Evolutionary conservation across 257 asterid species (phyloP).

Genomic region (Gentiana straminea): DNA sequence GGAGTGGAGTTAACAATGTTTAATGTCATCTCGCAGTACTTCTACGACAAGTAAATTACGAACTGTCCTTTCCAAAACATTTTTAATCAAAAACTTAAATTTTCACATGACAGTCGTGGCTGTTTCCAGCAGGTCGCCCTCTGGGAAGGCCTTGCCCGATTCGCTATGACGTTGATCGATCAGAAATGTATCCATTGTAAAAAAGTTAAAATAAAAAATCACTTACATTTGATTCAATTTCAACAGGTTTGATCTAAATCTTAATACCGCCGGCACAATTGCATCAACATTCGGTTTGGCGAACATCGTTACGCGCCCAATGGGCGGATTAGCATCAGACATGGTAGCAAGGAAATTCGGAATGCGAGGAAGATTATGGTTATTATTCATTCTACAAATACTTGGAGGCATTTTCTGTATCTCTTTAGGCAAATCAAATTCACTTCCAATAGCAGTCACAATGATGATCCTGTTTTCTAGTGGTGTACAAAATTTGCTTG

Average conservation of each 20-base stretch:
- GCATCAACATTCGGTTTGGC: slow-evolving; percentile 60
- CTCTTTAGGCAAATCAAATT: slow-evolving; percentile 28
- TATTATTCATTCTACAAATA: slow-evolving; percentile 49
- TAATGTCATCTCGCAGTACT: slow-evolving; percentile 48
- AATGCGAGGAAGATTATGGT: slow-evolving; percentile 58
- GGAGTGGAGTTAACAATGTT: slow-evolving; percentile 51
- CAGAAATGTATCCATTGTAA: background rate
- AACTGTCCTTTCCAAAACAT: background rate
- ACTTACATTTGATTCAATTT: background rate
- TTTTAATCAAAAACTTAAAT: no score
- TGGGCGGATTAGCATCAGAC: slow-evolving; percentile 47
- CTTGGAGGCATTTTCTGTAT: slow-evolving; percentile 48
- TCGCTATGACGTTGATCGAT: no score
- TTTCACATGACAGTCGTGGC: no score
- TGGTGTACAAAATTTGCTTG: slow-evolving; percentile 46
- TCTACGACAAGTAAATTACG: slow-evolving; percentile 38
- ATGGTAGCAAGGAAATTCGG: slow-evolving; percentile 35
- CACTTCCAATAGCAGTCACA: slow-evolving; percentile 26
- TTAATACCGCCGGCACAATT: slow-evolving; percentile 46
- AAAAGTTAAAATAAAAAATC: background rate
- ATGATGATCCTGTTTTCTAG: slow-evolving; percentile 46
- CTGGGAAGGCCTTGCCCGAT: no score
- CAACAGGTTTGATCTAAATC: slow-evolving; percentile 38
- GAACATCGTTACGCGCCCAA: slow-evolving; percentile 40
- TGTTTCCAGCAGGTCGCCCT: background rate